Percentiles rank a stretch among this genome's conserved stretches.
Evolutionary conservation across 768 basidiomycete genomes (phyloP).

Genomic region (Calvatia gigantea): DNA sequence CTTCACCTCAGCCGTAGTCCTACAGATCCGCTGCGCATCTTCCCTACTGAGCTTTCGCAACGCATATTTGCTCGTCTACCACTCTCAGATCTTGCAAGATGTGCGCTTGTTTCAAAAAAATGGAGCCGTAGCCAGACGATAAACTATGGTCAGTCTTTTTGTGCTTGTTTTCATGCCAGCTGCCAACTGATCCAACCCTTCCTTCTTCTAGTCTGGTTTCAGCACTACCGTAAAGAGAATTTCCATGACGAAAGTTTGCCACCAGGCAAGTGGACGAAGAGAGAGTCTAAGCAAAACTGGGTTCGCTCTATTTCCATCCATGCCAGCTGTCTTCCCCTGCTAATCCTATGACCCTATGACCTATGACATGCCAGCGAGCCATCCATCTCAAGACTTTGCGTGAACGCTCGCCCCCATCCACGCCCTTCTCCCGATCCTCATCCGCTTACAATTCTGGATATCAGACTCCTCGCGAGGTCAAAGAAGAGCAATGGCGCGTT

Average conservation of each 20-base stretch:
- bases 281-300: conserved; percentile 95
- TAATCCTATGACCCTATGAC: neutral
- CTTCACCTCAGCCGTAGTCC: conserved; percentile 36
- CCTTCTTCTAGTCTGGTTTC: conserved; percentile 78
- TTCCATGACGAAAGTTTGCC: conserved; percentile 79
- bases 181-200: conserved; percentile 4
- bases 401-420: conserved; percentile 36
- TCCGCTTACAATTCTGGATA: conserved; percentile 52
- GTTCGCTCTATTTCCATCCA: conserved; percentile 32
- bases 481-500: conserved; percentile 71
- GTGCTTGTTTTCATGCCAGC: neutral
- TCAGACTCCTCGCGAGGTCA: conserved; percentile 74
- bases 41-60: conserved; percentile 83
- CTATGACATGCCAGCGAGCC: conserved; percentile 40
- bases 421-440: conserved; percentile 38
- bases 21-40: conserved; percentile 59
- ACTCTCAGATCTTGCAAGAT: conserved; percentile 66
- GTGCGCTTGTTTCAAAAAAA: conserved; percentile 78
- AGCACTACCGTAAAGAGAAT: conserved; percentile 82
- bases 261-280: conserved; percentile 86
- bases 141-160: conserved; percentile 75
- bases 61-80: conserved; percentile 65
- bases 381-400: conserved; percentile 40
- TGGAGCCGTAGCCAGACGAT: conserved; percentile 89
- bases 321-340: neutral